A percentile compares a stretch with the other conserved stretches of the same genome.
Evolutionary conservation across 192 early-diverging fungal genomes (phyloP).

Genomic region (Entomortierella beljakovae): DNA sequence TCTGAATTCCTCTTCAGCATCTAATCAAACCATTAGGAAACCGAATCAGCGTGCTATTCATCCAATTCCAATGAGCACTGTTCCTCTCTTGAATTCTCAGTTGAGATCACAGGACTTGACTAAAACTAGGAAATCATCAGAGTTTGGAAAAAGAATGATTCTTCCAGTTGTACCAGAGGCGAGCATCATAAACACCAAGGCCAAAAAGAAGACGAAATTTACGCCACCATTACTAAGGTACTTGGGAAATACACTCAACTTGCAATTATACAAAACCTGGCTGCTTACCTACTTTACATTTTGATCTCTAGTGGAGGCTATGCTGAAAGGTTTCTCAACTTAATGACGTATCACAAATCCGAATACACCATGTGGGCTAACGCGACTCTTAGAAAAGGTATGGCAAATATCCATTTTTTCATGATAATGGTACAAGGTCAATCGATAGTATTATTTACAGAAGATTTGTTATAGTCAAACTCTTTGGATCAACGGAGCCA

Average conservation of each 20-base stretch:
- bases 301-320: slow-evolving; percentile 32
- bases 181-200: background rate
- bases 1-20: background rate
- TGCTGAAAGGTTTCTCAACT: slow-evolving; percentile 20
- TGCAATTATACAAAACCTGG: background rate
- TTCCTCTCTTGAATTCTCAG: background rate
- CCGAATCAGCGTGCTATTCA: background rate
- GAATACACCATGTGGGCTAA: slow-evolving; percentile 41
- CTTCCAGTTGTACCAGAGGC: background rate
- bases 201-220: slow-evolving; percentile 21
- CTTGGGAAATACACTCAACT: background rate
- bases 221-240: slow-evolving; percentile 38
- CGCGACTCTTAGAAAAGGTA: slow-evolving; percentile 24
- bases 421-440: background rate
- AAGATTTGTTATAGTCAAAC: slow-evolving; percentile 11
- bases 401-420: background rate
- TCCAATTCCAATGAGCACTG: background rate
- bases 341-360: slow-evolving; percentile 35
- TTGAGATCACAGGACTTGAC: background rate
- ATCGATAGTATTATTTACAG: background rate
- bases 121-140: slow-evolving; percentile 17
- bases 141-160: slow-evolving; percentile 17
- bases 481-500: slow-evolving; percentile 39
- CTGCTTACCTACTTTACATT: background rate
- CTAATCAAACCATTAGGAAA: background rate